A percentile compares a stretch with the other conserved stretches of the same genome.
phyloP scores from a whole-genome alignment of 2,329 filamentous ascomycete genomes.

The Zymoseptoria passerinii region DNA sequence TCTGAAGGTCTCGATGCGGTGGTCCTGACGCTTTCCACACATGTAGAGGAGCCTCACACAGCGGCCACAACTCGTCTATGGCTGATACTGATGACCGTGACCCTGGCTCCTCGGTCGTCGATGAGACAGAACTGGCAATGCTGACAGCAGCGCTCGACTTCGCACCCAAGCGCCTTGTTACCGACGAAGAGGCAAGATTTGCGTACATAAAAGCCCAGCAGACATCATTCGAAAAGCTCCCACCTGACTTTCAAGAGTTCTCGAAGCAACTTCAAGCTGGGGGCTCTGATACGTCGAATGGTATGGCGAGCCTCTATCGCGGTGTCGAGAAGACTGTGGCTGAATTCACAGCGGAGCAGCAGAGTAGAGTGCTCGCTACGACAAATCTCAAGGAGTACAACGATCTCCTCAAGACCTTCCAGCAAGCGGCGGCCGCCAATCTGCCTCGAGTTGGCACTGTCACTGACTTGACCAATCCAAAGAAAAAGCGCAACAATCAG shows the following conservation, averaged over 20 bases:
- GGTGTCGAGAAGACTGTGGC: neutral
- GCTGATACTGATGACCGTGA: neutral
- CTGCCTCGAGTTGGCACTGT: neutral
- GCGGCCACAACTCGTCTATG: neutral
- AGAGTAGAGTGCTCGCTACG: neutral
- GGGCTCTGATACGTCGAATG: neutral
- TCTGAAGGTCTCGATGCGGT: neutral
- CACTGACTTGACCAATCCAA: neutral
- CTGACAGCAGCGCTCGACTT: neutral
- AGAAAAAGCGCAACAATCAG: conserved; percentile 3
- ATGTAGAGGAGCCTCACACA: neutral
- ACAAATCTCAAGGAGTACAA: conserved; percentile 1
- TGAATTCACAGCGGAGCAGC: neutral
- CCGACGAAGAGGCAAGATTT: neutral
- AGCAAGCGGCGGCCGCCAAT: neutral
- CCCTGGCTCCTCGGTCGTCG: neutral
- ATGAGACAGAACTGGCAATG: neutral
- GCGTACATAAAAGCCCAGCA: neutral
- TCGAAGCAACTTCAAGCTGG: neutral
- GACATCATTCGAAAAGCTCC: neutral
- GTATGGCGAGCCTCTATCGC: neutral
- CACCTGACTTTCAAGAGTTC: neutral
- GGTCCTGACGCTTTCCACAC: neutral
- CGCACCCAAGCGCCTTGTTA: neutral
- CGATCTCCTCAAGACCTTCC: neutral